Conservation (phyloP, 2,329 filamentous ascomycete genomes). For the Clonostachys rhizophaga region DNA sequence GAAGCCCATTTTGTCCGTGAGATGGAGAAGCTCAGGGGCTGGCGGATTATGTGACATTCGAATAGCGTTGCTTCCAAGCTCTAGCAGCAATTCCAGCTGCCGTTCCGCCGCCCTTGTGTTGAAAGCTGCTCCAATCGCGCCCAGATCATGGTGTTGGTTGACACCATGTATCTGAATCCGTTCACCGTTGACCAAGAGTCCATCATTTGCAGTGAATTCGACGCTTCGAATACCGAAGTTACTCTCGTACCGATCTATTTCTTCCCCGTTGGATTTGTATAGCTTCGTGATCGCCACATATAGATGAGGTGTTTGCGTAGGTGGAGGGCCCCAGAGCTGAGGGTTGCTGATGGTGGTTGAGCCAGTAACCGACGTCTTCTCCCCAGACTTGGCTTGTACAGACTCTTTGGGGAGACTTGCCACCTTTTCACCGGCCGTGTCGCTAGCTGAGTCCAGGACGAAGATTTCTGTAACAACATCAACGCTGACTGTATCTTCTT, state of each 20-base stretch:
- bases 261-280: constrained; percentile 6
- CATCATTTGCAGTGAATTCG: constrained; percentile 28
- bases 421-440: constrained; percentile 14
- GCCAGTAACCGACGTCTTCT: constrained; percentile 22
- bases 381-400: constrained; percentile 19
- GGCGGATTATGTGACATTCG: constrained; percentile 50
- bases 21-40: constrained; percentile 40
- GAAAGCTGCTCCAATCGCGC: constrained; percentile 44
- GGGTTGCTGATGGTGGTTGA: constrained; percentile 25
- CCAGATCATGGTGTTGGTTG: constrained; percentile 46
- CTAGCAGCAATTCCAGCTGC: constrained; percentile 41
- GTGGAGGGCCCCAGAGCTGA: constrained; percentile 40
- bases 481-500: constrained; percentile 18
- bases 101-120: constrained; percentile 40
- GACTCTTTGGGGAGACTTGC: constrained; percentile 23
- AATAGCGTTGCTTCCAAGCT: constrained; percentile 44
- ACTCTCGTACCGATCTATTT: constrained; percentile 41
- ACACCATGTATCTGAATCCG: constrained; percentile 36
- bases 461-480: constrained; percentile 33
- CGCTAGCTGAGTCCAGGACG: constrained; percentile 23
- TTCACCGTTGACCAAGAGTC: constrained; percentile 40
- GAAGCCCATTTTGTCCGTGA: constrained; percentile 43
- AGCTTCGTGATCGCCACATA: constrained; percentile 40
- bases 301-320: constrained; percentile 37
- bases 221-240: constrained; percentile 42